phyloP scores from a whole-genome alignment of 2,329 filamentous ascomycete genomes.

The Phialocephala subalpina region DNA sequence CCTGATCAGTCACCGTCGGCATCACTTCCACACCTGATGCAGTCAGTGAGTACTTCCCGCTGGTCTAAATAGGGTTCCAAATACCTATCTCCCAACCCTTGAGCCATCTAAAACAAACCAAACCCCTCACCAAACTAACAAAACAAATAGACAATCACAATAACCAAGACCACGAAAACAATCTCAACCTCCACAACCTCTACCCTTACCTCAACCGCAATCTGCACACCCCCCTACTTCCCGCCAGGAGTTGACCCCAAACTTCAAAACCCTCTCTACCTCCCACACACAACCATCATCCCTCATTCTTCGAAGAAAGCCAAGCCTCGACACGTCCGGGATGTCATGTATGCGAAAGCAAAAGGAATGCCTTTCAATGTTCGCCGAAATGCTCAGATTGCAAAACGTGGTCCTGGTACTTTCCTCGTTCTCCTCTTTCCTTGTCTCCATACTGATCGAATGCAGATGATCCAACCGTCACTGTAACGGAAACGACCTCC shows the following conservation, averaged over 20 bases:
- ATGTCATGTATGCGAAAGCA: conserved; percentile 4
- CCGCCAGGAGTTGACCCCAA: not conserved
- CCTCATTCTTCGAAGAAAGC: not conserved
- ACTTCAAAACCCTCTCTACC: not conserved
- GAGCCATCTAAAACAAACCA: not conserved
- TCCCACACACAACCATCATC: conserved; percentile 5
- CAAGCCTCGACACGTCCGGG: not conserved
- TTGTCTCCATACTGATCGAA: too few species aligned
- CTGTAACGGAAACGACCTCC: not conserved
- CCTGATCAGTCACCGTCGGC: conserved; percentile 3
- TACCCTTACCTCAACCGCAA: conserved; percentile 1
- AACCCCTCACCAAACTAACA: not conserved
- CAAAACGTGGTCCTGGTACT: conserved; percentile 7
- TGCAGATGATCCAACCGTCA: not conserved
- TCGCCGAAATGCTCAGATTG: not conserved
- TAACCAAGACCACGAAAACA: not conserved
- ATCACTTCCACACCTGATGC: conserved; percentile 9
- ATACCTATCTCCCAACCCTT: not conserved
- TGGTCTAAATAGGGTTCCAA: too few species aligned
- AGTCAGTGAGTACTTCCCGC: conserved; percentile 4
- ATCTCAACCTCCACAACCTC: not conserved
- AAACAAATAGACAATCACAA: not conserved
- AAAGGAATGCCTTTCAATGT: conserved; percentile 4
- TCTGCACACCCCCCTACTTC: not conserved
- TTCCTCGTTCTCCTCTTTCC: too few species aligned